These are phyloP conservation scores for Berberis thunbergii DNA, from an alignment of 164 flowering plant species.

Conservation along the genomic window DNA sequence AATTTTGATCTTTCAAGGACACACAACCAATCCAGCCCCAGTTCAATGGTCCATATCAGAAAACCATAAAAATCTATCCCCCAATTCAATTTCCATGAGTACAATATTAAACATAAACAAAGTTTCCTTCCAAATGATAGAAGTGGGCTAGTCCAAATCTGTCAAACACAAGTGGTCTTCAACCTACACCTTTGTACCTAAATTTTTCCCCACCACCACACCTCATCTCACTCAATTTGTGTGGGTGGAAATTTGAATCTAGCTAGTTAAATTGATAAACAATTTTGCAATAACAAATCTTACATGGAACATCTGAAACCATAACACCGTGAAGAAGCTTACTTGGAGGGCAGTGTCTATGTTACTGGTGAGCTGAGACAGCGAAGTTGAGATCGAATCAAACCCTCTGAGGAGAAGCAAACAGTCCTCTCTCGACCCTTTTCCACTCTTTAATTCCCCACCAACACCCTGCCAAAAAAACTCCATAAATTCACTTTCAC, in stretches of 20 bases:
- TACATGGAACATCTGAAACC: background rate
- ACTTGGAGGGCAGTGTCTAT: conserved; percentile 74
- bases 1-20: too few relatives aligned
- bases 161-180: background rate
- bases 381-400: conserved; percentile 60
- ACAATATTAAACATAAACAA: too few relatives aligned
- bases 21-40: too few relatives aligned
- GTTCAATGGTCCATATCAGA: too few relatives aligned
- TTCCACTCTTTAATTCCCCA: conserved; percentile 28
- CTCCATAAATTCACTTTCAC: too few relatives aligned
- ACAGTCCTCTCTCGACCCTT: conserved; percentile 54
- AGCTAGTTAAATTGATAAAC: background rate
- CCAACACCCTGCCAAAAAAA: background rate
- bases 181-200: background rate
- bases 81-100: too few relatives aligned
- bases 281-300: background rate
- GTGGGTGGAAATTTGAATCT: too few relatives aligned
- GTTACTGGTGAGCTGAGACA: conserved; percentile 59
- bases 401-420: conserved; percentile 83
- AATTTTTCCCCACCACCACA: too few relatives aligned
- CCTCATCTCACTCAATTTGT: too few relatives aligned
- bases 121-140: too few relatives aligned
- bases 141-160: too few relatives aligned
- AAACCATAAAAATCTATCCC: too few relatives aligned
- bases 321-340: conserved; percentile 1